These are phyloP conservation scores for Penicillium odoratum DNA, from an alignment of 495 filamentous ascomycete species.

Conservation along the genomic window DNA sequence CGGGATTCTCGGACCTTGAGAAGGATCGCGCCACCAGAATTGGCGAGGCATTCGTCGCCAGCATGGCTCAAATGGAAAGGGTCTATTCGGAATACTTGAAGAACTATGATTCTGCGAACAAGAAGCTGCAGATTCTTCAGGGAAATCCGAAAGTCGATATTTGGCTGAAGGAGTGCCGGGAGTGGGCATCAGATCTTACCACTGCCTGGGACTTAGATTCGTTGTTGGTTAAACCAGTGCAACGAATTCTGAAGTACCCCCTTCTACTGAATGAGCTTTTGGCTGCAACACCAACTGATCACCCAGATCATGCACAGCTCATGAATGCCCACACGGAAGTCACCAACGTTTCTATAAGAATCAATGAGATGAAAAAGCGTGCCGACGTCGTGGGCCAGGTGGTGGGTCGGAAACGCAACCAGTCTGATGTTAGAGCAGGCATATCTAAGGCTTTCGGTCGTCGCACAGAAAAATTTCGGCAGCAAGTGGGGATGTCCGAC, in stretches of 20 bases:
- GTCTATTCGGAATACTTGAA: constrained; percentile 84
- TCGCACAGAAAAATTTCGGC: constrained; percentile 73
- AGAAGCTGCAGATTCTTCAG: constrained; percentile 72
- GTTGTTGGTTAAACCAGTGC: constrained; percentile 91
- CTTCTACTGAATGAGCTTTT: constrained; percentile 76
- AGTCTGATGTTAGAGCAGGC: constrained; percentile 80
- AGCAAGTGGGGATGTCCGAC: constrained; percentile 66
- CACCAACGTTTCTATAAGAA: constrained; percentile 71
- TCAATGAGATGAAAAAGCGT: constrained; percentile 90
- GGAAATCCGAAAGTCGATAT: constrained; percentile 72
- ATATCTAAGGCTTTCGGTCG: constrained; percentile 85
- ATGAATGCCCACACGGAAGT: constrained; percentile 62
- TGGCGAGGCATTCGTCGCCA: constrained; percentile 72
- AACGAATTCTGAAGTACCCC: constrained; percentile 89
- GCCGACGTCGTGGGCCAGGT: constrained; percentile 87
- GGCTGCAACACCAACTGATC: constrained; percentile 72
- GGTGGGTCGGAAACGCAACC: constrained; percentile 81
- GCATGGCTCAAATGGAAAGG: constrained; percentile 77
- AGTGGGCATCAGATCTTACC: constrained; percentile 85
- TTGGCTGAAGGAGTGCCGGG: constrained; percentile 89
- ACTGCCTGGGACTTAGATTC: constrained; percentile 92
- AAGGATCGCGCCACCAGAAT: constrained; percentile 75
- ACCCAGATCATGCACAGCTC: constrained; percentile 76
- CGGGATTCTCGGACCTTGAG: constrained; percentile 55
- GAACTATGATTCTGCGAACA: constrained; percentile 81